Evolutionary conservation across 2,329 filamentous ascomycete genomes (phyloP), one percentile per base, ranked within the genome.

Genomic region (Arthroderma sp.): DNA sequence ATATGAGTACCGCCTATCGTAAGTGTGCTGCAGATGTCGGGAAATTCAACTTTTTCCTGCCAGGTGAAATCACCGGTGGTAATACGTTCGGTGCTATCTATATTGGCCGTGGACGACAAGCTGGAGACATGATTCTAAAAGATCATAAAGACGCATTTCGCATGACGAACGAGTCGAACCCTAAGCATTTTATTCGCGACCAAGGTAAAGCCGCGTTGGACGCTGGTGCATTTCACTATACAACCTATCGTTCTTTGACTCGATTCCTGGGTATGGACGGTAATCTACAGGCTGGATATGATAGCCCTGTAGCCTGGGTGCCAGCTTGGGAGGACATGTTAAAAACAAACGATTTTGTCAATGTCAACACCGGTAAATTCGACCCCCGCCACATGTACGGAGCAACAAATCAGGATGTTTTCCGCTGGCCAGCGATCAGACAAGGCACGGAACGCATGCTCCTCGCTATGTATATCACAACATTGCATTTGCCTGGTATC

Each of bases 371-470:
- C 2, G 76, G 75, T 30, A 58, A 72, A 43, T 77, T 78, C 49
- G 78, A 81, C 51, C 78, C 78, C 3, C 70, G 78, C 1, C 77
- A 81, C 54, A 72, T 81, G 69, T 80, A 73, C 53, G 78, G 77
- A 40, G 70, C 72, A 2, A 78, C 76, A 5, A 81, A 81, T 53
- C 78, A 81, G 59, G 78, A 81, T 55, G 75, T 81, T 5, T 76
- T 81, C 52, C 68, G 77, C 32, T 81, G 77, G 77, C 77, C 77
- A 6, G 69, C 74, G 6, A 63, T 81, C 27, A 62, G 65, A 33
- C 69, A 75, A 46, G 77, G 77, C 3, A 72, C 73, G 0, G 66
- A 78, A 52, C 68, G 73, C 38, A 72, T 76, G 55, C 61, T 80
- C 5, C 59, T 80, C 4, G 77, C 69, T 4, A 63, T 73, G 10